Conservation (phyloP, 805 yeast genomes). For the Henningerozyma blattae region DNA sequence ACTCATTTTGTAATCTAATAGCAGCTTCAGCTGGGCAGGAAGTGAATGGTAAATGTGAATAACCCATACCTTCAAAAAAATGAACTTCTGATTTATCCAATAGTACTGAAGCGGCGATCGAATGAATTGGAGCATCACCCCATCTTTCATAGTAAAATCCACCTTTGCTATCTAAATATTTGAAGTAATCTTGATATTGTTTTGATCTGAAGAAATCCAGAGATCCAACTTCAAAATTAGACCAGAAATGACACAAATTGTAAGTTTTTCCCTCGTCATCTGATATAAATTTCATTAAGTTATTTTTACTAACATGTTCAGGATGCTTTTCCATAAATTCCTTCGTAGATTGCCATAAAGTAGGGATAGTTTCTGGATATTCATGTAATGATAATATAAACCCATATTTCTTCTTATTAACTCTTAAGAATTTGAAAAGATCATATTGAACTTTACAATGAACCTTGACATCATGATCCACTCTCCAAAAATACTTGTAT, state of each 20-base stretch:
- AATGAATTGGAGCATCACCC: constrained; percentile 93
- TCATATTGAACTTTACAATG: constrained; percentile 54
- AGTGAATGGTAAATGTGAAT: constrained; percentile 55
- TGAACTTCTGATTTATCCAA: constrained; percentile 46
- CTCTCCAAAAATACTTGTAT: constrained; percentile 68
- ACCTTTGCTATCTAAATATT: constrained; percentile 51
- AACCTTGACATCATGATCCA: constrained; percentile 55
- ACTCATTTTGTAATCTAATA: constrained; percentile 45
- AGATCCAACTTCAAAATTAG: constrained; percentile 66
- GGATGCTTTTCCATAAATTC: constrained; percentile 37
- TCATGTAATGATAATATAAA: constrained; percentile 59
- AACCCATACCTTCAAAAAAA: constrained; percentile 67
- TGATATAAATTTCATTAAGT: constrained; percentile 51
- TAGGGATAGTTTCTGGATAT: constrained; percentile 45
- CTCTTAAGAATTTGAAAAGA: constrained; percentile 47
- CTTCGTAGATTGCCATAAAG: constrained; percentile 45
- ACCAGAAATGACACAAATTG: constrained; percentile 76
- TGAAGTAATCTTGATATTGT: constrained; percentile 47
- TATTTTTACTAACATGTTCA: constrained; percentile 30
- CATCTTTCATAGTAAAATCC: constrained; percentile 82
- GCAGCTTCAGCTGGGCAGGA: constrained; percentile 48
- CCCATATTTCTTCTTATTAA: constrained; percentile 47
- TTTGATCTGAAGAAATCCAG: constrained; percentile 53
- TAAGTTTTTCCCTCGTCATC: constrained; percentile 52
- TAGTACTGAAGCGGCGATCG: constrained; percentile 58